Percentiles rank a stretch among this genome's conserved stretches.
phyloP scores from a whole-genome alignment of 148 eudicot species.

The Chenopodium suecicum region DNA sequence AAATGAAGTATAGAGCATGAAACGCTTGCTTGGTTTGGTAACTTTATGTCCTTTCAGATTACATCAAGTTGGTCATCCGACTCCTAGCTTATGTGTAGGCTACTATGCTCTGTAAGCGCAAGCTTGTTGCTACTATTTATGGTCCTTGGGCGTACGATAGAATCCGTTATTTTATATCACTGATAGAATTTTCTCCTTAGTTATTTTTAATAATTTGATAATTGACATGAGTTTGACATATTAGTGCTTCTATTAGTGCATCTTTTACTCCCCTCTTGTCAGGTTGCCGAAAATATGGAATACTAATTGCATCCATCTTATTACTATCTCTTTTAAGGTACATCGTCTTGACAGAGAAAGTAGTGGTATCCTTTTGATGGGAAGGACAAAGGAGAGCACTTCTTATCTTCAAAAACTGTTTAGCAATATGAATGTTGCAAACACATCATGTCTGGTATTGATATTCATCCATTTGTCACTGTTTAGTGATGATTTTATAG shows the following conservation, averaged over 20 bases:
- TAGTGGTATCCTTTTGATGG: constrained; percentile 88
- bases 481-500: neutral
- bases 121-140: neutral
- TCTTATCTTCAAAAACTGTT: constrained; percentile 68
- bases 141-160: neutral
- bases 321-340: constrained; percentile 41
- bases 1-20: too few relatives aligned
- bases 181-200: neutral
- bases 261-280: neutral
- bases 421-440: constrained; percentile 50
- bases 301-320: neutral
- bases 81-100: neutral
- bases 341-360: constrained; percentile 95
- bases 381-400: constrained; percentile 76
- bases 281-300: neutral
- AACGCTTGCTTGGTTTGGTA: too few relatives aligned
- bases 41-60: neutral
- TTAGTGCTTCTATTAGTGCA: neutral
- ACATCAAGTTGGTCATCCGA: neutral
- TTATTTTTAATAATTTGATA: neutral
- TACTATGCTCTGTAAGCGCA: neutral
- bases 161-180: neutral
- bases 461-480: constrained; percentile 19
- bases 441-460: constrained; percentile 58
- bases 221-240: neutral